Percentiles rank a stretch among this genome's conserved stretches.
Evolutionary conservation across 73 alveolate species (phyloP).

Genomic region (Halteria grandinella): DNA sequence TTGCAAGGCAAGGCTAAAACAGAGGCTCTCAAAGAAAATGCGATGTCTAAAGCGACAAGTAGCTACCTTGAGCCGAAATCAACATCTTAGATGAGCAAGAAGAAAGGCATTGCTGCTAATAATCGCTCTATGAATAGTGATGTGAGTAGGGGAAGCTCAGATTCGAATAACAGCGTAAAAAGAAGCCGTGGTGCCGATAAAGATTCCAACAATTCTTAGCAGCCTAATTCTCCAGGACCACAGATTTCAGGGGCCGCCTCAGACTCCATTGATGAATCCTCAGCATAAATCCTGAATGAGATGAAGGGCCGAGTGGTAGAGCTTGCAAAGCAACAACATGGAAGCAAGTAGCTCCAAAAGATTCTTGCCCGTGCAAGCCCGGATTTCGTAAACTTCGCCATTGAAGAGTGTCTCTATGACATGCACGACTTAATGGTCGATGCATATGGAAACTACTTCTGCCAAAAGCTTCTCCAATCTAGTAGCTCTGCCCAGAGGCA

Average conservation of each 20-base stretch:
- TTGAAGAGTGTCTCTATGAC: conserved; percentile 66
- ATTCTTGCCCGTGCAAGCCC: conserved; percentile 84
- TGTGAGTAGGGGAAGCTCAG: background rate
- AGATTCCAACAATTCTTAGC: background rate
- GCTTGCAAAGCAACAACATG: conserved; percentile 71
- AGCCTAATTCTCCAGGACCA: background rate
- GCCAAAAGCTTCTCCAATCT: conserved; percentile 81
- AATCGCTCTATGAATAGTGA: no score
- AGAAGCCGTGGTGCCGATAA: background rate
- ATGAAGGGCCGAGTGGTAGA: conserved; percentile 50
- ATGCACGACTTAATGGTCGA: conserved; percentile 83
- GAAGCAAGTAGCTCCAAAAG: conserved; percentile 82
- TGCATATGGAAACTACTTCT: conserved; percentile 90
- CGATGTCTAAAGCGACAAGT: no score
- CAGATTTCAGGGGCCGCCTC: background rate
- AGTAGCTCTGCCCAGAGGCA: conserved; percentile 78
- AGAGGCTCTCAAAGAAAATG: no score
- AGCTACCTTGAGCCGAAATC: no score
- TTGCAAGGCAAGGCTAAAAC: no score
- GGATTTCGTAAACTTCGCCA: conserved; percentile 76
- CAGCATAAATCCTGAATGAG: conserved; percentile 28
- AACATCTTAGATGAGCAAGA: no score
- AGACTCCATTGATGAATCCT: conserved; percentile 19
- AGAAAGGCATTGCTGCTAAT: no score
- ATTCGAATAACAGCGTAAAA: background rate